Evolutionary conservation across 495 filamentous ascomycete species (phyloP).

Genomic region (Penicillium pancosmium): DNA sequence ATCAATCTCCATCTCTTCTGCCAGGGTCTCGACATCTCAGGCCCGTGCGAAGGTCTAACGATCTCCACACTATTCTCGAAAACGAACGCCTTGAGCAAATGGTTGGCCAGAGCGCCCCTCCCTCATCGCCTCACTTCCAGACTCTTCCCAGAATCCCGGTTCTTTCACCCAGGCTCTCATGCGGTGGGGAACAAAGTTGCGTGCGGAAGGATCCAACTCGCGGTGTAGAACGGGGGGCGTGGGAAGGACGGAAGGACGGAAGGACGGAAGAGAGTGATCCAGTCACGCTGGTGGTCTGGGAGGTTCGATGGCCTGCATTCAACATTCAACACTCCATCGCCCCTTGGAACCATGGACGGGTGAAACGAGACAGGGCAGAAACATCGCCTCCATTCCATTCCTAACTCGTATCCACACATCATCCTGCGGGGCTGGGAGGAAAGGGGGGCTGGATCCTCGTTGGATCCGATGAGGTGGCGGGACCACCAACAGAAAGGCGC

Average conservation of each 20-base stretch:
- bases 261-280: not conserved
- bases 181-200: slow-evolving; percentile 14
- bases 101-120: slow-evolving; percentile 17
- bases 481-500: not conserved
- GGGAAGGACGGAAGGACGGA: not conserved
- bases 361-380: not conserved
- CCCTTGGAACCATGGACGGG: slow-evolving; percentile 1
- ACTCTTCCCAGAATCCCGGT: slow-evolving; percentile 9
- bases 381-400: slow-evolving; percentile 7
- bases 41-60: slow-evolving; percentile 17
- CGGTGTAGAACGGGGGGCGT: not conserved
- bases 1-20: slow-evolving; percentile 5
- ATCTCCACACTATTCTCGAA: slow-evolving; percentile 29
- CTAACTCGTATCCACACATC: slow-evolving; percentile 9
- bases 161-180: not conserved
- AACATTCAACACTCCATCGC: not conserved
- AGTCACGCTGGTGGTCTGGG: slow-evolving; percentile 1
- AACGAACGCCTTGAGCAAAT: slow-evolving; percentile 10
- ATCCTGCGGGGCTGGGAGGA: slow-evolving; percentile 13
- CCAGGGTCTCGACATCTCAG: slow-evolving; percentile 13
- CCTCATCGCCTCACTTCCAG: slow-evolving; percentile 25
- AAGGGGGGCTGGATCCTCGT: slow-evolving; percentile 6
- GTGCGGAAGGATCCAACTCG: not conserved
- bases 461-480: slow-evolving; percentile 18
- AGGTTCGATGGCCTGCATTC: slow-evolving; percentile 2